These are phyloP conservation scores for Pyricularia sp. DNA, from an alignment of 2,329 filamentous ascomycete species.

Conservation along the genomic window DNA sequence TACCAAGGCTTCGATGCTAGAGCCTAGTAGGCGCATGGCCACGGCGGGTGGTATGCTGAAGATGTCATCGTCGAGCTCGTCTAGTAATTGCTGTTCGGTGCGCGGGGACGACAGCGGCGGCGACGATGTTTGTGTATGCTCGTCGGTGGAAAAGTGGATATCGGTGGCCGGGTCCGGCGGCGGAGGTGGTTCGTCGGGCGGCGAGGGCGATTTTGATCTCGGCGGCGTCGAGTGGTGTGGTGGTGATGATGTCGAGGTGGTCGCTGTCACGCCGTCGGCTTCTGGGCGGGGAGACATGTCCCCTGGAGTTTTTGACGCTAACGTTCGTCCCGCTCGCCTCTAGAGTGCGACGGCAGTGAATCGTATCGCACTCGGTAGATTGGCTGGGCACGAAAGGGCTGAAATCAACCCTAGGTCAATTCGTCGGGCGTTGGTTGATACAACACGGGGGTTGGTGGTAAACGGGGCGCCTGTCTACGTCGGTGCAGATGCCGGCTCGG, in stretches of 20 bases:
- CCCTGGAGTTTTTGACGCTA: background rate
- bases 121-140: constrained; percentile 10
- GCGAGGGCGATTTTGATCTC: background rate
- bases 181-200: constrained; percentile 4
- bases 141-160: background rate
- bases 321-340: background rate
- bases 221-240: background rate
- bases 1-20: constrained; percentile 61
- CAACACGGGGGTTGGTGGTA: background rate
- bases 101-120: constrained; percentile 18
- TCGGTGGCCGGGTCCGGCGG: constrained; percentile 9
- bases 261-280: background rate
- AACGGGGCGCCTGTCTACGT: background rate
- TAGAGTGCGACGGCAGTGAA: background rate
- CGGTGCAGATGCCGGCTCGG: background rate
- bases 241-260: background rate
- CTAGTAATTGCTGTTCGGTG: constrained; percentile 15
- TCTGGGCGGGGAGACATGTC: constrained; percentile 2
- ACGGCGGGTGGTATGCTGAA: constrained; percentile 63
- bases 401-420: background rate
- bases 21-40: constrained; percentile 71
- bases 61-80: constrained; percentile 45
- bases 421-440: background rate
- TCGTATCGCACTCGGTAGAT: background rate
- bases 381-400: background rate